A percentile compares a stretch with the other conserved stretches of the same genome.
These are phyloP conservation scores for Physaria fendleri DNA, from an alignment of 345 rosid species.

Conservation along the genomic window DNA sequence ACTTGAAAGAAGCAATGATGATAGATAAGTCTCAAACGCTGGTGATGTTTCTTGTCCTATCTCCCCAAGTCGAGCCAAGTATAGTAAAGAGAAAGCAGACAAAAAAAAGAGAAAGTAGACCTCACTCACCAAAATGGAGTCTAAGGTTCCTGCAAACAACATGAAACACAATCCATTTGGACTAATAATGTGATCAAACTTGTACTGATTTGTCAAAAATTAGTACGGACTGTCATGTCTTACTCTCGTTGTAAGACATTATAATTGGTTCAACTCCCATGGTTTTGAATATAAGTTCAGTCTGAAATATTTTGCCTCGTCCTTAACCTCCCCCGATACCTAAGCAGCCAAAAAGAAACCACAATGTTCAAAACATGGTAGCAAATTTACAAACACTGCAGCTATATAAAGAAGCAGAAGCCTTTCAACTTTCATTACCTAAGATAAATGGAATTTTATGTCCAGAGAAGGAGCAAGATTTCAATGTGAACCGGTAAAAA, in stretches of 20 bases:
- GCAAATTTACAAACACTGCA: background rate
- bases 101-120: too few relatives aligned
- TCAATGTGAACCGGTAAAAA: conserved; percentile 69
- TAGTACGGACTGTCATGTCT: too few relatives aligned
- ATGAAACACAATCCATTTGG: too few relatives aligned
- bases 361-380: conserved; percentile 3
- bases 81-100: too few relatives aligned
- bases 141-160: too few relatives aligned
- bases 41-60: conserved; percentile 74
- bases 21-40: conserved; percentile 49
- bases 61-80: conserved; percentile 81
- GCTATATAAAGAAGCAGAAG: background rate
- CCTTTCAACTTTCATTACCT: conserved; percentile 47
- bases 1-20: background rate
- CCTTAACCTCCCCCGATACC: conserved; percentile 99
- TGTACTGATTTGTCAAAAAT: too few relatives aligned
- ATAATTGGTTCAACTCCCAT: conserved; percentile 91
- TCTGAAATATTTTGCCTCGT: conserved; percentile 93
- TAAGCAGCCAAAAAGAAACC: conserved; percentile 6
- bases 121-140: too few relatives aligned
- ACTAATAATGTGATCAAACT: too few relatives aligned
- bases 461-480: conserved; percentile 64
- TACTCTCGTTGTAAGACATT: too few relatives aligned
- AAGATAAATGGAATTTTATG: conserved; percentile 75
- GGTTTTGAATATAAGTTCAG: conserved; percentile 84